phyloP scores from a whole-genome alignment of 768 basidiomycete species.

The Suillus lakei region DNA sequence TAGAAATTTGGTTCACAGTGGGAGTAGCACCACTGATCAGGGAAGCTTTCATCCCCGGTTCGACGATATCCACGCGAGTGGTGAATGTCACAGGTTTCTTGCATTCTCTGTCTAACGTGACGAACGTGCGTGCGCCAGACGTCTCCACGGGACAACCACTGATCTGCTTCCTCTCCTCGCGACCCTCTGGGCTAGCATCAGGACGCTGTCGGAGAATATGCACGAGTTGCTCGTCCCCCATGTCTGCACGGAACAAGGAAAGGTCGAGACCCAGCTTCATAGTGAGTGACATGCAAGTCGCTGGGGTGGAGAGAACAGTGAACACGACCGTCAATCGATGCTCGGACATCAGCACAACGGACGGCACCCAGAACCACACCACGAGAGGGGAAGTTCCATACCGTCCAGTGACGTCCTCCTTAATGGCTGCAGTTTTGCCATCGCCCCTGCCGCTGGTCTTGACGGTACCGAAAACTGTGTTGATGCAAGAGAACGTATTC shows the following conservation, averaged over 20 bases:
- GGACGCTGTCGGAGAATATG: conserved; percentile 28
- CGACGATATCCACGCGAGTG: conserved; percentile 12
- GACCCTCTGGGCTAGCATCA: conserved; percentile 9
- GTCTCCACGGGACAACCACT: neutral
- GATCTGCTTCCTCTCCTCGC: conserved; percentile 28
- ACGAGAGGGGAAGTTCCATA: conserved; percentile 19
- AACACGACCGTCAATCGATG: conserved; percentile 20
- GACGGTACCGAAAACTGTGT: conserved; percentile 25
- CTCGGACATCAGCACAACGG: conserved; percentile 17
- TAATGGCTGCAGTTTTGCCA: conserved; percentile 14
- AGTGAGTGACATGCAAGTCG: conserved; percentile 13
- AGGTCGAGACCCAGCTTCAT: conserved; percentile 18
- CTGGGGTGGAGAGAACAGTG: conserved; percentile 16
- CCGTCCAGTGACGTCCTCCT: conserved; percentile 22
- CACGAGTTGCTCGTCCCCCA: conserved; percentile 19
- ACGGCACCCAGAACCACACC: conserved; percentile 24
- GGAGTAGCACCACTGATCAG: conserved; percentile 24
- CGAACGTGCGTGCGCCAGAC: neutral
- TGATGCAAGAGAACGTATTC: conserved; percentile 24
- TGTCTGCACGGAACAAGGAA: conserved; percentile 20
- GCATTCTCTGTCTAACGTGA: conserved; percentile 21
- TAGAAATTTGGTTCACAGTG: conserved; percentile 17
- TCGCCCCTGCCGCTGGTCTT: conserved; percentile 22
- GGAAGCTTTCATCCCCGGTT: conserved; percentile 15
- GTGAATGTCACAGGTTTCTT: conserved; percentile 22